These are phyloP conservation scores for Geoglossum glabrum DNA, from an alignment of 495 filamentous ascomycete genomes.

Conservation along the genomic window DNA sequence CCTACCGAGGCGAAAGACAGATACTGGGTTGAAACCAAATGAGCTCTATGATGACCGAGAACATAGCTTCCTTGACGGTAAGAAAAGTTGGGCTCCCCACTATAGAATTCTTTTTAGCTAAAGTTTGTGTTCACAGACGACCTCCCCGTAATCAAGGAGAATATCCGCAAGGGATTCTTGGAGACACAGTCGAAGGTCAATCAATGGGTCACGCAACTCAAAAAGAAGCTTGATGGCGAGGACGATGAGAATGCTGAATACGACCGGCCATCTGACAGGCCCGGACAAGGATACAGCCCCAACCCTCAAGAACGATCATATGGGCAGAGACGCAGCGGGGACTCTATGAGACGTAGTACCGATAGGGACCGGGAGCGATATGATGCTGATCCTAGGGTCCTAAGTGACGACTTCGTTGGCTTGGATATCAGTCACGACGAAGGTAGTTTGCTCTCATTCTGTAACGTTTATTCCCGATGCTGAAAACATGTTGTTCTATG, in stretches of 20 bases:
- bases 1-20: constrained; percentile 7
- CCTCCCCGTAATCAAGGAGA: constrained; percentile 80
- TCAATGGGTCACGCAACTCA: constrained; percentile 72
- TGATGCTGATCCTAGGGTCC: constrained; percentile 81
- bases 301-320: constrained; percentile 24
- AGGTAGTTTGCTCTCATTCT: constrained; percentile 24
- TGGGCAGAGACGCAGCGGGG: constrained; percentile 35
- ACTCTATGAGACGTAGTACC: constrained; percentile 42
- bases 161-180: constrained; percentile 81
- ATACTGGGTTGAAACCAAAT: constrained; percentile 18
- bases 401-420: constrained; percentile 78
- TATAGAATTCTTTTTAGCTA: not conserved
- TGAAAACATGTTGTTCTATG: constrained; percentile 1
- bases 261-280: constrained; percentile 19
- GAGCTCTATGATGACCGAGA: constrained; percentile 36
- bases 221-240: constrained; percentile 78
- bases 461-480: not conserved
- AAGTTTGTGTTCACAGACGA: constrained; percentile 40
- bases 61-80: constrained; percentile 78
- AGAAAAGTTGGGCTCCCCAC: constrained; percentile 5
- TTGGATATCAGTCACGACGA: constrained; percentile 65
- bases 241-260: constrained; percentile 35
- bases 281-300: constrained; percentile 19
- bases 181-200: constrained; percentile 91
- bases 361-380: constrained; percentile 59